These are phyloP conservation scores for Ophiostoma sp. DNA, from an alignment of 2,329 filamentous ascomycete species.

Conservation along the genomic window DNA sequence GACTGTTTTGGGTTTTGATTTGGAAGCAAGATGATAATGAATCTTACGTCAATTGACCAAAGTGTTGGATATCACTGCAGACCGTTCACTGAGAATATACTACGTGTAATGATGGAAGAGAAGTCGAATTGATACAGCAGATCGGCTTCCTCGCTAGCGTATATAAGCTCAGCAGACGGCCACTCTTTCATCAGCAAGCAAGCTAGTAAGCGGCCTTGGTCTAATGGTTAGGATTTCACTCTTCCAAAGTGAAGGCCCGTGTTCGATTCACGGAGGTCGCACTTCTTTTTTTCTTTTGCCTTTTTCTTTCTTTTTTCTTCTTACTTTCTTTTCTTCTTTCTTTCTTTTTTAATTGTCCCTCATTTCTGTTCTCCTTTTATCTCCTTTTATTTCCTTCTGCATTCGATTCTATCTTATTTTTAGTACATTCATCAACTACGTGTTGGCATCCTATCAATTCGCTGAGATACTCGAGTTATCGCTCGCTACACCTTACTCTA, in stretches of 20 bases:
- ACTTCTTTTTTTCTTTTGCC: slow-evolving; percentile 15
- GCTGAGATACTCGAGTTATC: too few species aligned
- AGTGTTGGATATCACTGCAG: neutral
- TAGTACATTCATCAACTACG: too few species aligned
- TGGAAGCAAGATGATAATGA: neutral
- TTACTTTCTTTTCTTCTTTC: neutral
- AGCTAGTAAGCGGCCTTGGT: slow-evolving; percentile 13
- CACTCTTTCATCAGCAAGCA: neutral
- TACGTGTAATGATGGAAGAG: neutral
- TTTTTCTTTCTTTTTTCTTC: neutral
- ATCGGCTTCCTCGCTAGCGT: neutral
- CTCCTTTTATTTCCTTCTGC: neutral
- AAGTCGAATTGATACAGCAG: neutral
- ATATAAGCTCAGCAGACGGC: neutral
- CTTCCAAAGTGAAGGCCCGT: slow-evolving; percentile 24
- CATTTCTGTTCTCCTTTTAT: neutral
- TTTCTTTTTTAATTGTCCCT: neutral
- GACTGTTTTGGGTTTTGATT: slow-evolving; percentile 27
- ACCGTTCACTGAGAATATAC: neutral
- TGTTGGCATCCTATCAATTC: too few species aligned
- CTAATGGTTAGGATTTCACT: slow-evolving; percentile 24
- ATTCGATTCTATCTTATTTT: too few species aligned
- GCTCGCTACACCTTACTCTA: too few species aligned
- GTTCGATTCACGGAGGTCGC: slow-evolving; percentile 25
- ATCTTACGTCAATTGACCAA: too few species aligned